Percentiles rank a stretch among this genome's conserved stretches.
Conservation (phyloP, 768 basidiomycete species). For the Termitomyces sp. region DNA sequence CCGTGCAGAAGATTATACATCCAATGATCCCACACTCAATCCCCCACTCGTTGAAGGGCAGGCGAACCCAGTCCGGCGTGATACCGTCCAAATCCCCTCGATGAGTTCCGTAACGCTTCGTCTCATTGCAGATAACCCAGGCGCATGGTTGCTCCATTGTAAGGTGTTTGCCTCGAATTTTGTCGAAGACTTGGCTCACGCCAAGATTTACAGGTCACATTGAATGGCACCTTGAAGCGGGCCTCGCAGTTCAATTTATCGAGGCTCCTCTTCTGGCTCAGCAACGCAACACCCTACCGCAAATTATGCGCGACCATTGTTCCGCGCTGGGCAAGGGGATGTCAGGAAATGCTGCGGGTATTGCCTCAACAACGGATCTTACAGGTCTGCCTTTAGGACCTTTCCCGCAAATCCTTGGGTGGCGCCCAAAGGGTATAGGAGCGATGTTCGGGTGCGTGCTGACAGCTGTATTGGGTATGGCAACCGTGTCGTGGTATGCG, state of each 20-base stretch:
- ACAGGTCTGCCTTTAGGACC: conserved; percentile 61
- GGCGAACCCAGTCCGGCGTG: conserved; percentile 83
- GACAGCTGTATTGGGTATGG: conserved; percentile 79
- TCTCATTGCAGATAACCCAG: conserved; percentile 87
- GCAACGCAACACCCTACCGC: conserved; percentile 47
- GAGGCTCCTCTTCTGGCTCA: conserved; percentile 76
- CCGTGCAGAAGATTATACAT: conserved; percentile 64
- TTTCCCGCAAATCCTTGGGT: conserved; percentile 66
- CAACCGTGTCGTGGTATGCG: conserved; percentile 81
- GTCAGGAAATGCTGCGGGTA: conserved; percentile 87
- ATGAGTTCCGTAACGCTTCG: conserved; percentile 67
- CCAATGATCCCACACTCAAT: conserved; percentile 70
- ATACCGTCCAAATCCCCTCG: conserved; percentile 76
- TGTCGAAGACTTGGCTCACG: not conserved
- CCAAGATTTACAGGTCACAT: conserved; percentile 52
- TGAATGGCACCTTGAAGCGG: conserved; percentile 81
- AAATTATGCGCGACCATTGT: conserved; percentile 69
- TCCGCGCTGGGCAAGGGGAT: conserved; percentile 45
- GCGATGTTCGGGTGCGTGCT: conserved; percentile 79
- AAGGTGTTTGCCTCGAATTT: conserved; percentile 18
- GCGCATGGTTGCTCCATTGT: conserved; percentile 85
- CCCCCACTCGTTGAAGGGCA: conserved; percentile 76
- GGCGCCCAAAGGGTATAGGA: conserved; percentile 66
- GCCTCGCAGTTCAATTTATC: conserved; percentile 81
- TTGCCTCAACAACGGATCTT: conserved; percentile 63